phyloP scores from a whole-genome alignment of 2,329 filamentous ascomycete species.

The Neonectria neomacrospora region DNA sequence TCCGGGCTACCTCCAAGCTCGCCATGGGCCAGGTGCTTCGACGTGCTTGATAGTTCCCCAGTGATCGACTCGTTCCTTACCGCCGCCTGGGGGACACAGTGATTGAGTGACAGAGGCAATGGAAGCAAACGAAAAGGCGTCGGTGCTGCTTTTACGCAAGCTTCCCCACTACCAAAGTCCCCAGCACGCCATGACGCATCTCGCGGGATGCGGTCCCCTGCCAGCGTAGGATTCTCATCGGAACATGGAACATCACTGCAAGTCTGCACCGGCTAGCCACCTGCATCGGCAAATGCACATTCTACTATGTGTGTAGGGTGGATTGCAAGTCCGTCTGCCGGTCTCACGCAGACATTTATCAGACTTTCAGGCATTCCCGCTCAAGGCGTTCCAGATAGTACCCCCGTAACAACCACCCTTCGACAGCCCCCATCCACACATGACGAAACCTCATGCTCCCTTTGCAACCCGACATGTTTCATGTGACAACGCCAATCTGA shows the following conservation, averaged over 20 bases:
- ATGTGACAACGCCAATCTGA: conserved; percentile 11
- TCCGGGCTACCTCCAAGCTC: conserved; percentile 9
- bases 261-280: neutral
- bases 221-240: conserved; percentile 7
- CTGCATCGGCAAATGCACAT: neutral
- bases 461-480: conserved; percentile 24
- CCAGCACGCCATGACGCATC: conserved; percentile 22
- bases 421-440: conserved; percentile 14
- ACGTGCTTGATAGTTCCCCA: conserved; percentile 3
- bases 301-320: neutral
- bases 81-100: neutral
- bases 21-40: neutral
- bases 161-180: conserved; percentile 18
- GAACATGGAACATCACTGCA: conserved; percentile 1
- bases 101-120: too few relatives aligned
- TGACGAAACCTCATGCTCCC: conserved; percentile 7
- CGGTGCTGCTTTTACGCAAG: conserved; percentile 23
- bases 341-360: neutral
- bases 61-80: conserved; percentile 1
- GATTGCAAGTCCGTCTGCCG: neutral
- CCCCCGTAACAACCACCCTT: conserved; percentile 1
- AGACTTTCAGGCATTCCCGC: neutral
- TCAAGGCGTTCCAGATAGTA: neutral
- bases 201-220: conserved; percentile 20
- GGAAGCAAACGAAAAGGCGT: neutral